Percentiles rank a stretch among this genome's conserved stretches.
phyloP scores from a whole-genome alignment of 208 protist species.

The Leishmania turanica region DNA sequence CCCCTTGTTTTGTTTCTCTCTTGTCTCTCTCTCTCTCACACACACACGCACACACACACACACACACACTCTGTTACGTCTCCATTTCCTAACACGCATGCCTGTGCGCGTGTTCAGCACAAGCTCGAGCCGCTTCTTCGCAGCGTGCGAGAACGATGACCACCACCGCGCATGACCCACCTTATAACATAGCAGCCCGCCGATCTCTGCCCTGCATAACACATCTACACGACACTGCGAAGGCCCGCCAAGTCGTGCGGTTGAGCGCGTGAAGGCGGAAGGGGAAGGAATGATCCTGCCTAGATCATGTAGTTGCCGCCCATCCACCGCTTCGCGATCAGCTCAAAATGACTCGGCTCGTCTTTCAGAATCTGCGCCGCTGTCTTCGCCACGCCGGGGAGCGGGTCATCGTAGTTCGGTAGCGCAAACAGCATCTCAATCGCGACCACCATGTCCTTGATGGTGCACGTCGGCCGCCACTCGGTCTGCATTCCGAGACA shows the following conservation, averaged over 20 bases:
- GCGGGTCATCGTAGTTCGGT: conserved; percentile 82
- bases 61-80: too few relatives aligned
- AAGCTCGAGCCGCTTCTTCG: not conserved
- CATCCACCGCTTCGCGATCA: conserved; percentile 72
- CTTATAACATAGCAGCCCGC: not conserved
- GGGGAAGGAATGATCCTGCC: not conserved
- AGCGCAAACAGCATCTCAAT: conserved; percentile 81
- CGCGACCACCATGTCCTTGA: conserved; percentile 76
- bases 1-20: too few relatives aligned
- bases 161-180: not conserved
- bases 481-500: conserved; percentile 86
- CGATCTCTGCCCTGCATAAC: not conserved
- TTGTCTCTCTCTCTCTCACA: not conserved
- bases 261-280: not conserved
- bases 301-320: conserved; percentile 45
- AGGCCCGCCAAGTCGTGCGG: not conserved
- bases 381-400: conserved; percentile 65
- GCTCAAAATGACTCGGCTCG: conserved; percentile 46
- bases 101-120: not conserved
- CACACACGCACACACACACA: too few relatives aligned
- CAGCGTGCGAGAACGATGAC: not conserved
- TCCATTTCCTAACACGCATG: not conserved
- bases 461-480: conserved; percentile 72
- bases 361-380: conserved; percentile 73
- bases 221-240: not conserved